phyloP scores from a whole-genome alignment of 805 yeast species.

The Alloascoidea hylecoeti region DNA sequence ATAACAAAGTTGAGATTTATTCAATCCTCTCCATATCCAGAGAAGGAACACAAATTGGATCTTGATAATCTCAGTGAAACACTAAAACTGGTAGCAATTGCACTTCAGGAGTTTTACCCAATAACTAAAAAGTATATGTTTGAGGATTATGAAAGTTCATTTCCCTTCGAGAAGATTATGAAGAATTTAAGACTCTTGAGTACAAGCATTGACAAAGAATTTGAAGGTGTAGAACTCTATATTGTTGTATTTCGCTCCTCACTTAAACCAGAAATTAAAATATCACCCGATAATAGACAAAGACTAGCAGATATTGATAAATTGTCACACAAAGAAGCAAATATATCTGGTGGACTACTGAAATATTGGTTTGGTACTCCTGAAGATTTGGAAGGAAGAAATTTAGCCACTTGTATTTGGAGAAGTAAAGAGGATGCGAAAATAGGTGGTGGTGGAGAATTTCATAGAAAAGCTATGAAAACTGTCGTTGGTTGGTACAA shows the following conservation, averaged over 20 bases:
- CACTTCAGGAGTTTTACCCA: conserved; percentile 16
- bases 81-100: conserved; percentile 16
- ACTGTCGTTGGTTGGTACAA: conserved; percentile 19
- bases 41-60: conserved; percentile 15
- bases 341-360: conserved; percentile 20
- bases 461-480: conserved; percentile 19
- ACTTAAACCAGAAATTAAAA: conserved; percentile 15
- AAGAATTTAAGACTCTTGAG: conserved; percentile 6
- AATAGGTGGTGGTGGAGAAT: conserved; percentile 20
- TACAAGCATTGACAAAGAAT: too few relatives aligned
- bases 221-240: conserved; percentile 12
- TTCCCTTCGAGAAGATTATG: conserved; percentile 16
- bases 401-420: conserved; percentile 28
- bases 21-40: conserved; percentile 19
- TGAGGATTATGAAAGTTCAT: conserved; percentile 13
- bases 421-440: conserved; percentile 15
- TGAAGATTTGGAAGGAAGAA: conserved; percentile 17
- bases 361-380: conserved; percentile 27
- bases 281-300: conserved; percentile 14
- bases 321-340: conserved; percentile 22
- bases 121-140: conserved; percentile 13
- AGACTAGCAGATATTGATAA: conserved; percentile 18
- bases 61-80: conserved; percentile 12
- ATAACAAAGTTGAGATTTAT: conserved; percentile 6
- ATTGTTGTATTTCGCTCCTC: conserved; percentile 22